Base-by-base conservation (phyloP, 805 yeast genomes). In the Candida yuanshanica region DNA sequence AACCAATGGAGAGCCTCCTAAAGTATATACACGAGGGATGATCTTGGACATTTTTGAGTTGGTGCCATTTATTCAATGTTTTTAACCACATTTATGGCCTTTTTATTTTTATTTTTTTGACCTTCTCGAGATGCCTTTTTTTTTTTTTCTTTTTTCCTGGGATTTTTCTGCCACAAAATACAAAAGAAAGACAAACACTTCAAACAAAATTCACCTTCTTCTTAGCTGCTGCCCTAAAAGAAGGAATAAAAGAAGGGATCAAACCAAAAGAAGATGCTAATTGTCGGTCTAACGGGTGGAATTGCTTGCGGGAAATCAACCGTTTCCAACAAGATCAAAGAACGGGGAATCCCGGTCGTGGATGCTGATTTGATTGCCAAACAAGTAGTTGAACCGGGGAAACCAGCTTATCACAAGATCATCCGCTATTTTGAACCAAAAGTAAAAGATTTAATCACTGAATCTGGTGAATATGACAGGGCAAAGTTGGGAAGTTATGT, bases 221-320 rank as follows among this genome's bases (percentile, higher is more conserved):
- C n/a, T n/a, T n/a, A n/a, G n/a, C n/a, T n/a, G 7, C 35, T 18
- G n/a, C 11, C 35, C 35, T 16, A n/a, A 8, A 11, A 33, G 12
- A 36, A 18, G 16, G 24, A 13, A 24, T n/a, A 5, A 24, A n/a
- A 5, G 12, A 24, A 24, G 4, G 13, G n/a, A 24, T 9, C 8
- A 14, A 27, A 27, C 18, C 18, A 27, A 10, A 27, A 16, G 3
- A 14, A n/a, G 20, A 91, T 93, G 99, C 73, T 93, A 35, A 73
- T 93, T 24, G 74, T 93, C 6, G 99, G 99, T 1, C 73, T 93
- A n/a, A 93, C 99, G 0, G 99, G 99, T 2, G 96, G 97, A 2
- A 93, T 93, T 37, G 96, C 96, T 5, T 75, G 93, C n/a, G 99
- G 99, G 3, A 93, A 93, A 56, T 83, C 95, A 16, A 91, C 98